A percentile compares a stretch with the other conserved stretches of the same genome.
Evolutionary conservation across 2,329 filamentous ascomycete genomes (phyloP).

Genomic region (Intubia oerlemansii): DNA sequence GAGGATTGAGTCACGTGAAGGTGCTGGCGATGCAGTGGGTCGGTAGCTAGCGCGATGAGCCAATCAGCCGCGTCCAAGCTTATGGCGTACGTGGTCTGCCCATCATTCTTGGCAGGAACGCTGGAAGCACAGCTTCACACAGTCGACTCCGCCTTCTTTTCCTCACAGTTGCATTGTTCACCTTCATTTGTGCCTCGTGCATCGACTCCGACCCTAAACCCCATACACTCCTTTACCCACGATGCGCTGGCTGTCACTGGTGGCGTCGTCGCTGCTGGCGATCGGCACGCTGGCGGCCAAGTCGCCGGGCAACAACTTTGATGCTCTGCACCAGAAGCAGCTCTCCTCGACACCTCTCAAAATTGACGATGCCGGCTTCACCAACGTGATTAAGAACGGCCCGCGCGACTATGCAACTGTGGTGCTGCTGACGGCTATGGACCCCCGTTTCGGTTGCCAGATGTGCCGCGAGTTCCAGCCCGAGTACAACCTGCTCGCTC

Average conservation of each 20-base stretch:
- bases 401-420: conserved; percentile 71
- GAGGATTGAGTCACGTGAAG: too few species aligned
- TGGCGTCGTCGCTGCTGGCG: conserved; percentile 43
- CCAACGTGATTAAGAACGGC: conserved; percentile 45
- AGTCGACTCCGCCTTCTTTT: too few species aligned
- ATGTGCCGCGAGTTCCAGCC: conserved; percentile 83
- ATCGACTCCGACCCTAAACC: too few species aligned
- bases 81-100: too few species aligned
- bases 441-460: conserved; percentile 62
- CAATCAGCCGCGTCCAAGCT: too few species aligned
- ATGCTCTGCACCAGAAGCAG: conserved; percentile 47
- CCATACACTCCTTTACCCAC: too few species aligned
- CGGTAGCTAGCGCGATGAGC: too few species aligned
- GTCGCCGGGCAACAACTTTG: conserved; percentile 36
- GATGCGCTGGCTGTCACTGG: conserved; percentile 47
- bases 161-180: too few species aligned
- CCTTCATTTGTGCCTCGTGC: too few species aligned
- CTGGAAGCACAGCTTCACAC: too few species aligned
- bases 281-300: conserved; percentile 39
- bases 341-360: conserved; percentile 47
- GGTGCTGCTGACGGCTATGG: conserved; percentile 71
- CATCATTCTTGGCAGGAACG: too few species aligned
- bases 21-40: too few species aligned
- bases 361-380: conserved; percentile 57
- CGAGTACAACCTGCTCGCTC: conserved; percentile 74